These are phyloP conservation scores for Agarophyton chilense DNA, from an alignment of 23 red algal genomes.

Conservation along the genomic window DNA sequence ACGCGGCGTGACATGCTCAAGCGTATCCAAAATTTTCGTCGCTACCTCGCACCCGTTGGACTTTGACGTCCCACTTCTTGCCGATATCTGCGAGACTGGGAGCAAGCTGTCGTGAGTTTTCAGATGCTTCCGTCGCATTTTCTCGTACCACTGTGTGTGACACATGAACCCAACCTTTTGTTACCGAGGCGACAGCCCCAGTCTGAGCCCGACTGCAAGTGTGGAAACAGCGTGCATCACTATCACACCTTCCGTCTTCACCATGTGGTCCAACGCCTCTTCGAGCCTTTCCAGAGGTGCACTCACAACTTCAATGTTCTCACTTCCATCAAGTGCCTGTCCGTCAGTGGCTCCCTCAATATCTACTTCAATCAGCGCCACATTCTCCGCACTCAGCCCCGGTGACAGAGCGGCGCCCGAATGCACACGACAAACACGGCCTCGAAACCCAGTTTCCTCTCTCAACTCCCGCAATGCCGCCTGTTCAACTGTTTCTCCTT, in stretches of 20 bases:
- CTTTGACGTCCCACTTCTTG: too few relatives aligned
- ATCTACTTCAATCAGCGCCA: conserved; percentile 56
- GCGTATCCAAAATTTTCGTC: too few relatives aligned
- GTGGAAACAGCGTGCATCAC: conserved; percentile 57
- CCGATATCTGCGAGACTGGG: too few relatives aligned
- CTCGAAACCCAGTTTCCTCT: conserved; percentile 81
- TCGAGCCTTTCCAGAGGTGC: conserved; percentile 36
- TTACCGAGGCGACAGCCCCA: conserved; percentile 5
- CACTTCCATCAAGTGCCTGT: conserved; percentile 38
- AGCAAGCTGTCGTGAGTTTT: too few relatives aligned
- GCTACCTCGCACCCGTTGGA: too few relatives aligned
- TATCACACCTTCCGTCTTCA: conserved; percentile 20
- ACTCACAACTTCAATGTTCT: conserved; percentile 69
- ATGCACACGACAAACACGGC: conserved; percentile 9
- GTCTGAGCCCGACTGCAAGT: conserved; percentile 21
- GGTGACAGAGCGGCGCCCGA: conserved; percentile 28
- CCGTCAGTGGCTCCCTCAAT: conserved; percentile 18
- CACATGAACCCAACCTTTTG: neutral
- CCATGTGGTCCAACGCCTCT: conserved; percentile 54
- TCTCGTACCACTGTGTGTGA: too few relatives aligned
- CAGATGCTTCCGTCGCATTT: too few relatives aligned
- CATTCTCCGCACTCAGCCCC: conserved; percentile 35
- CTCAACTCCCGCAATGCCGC: conserved; percentile 71
- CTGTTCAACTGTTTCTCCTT: conserved; percentile 48
- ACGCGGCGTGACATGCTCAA: too few relatives aligned